Conservation (phyloP, 2,329 filamentous ascomycete genomes). For the Monilinia vaccinii-corymbosi region DNA sequence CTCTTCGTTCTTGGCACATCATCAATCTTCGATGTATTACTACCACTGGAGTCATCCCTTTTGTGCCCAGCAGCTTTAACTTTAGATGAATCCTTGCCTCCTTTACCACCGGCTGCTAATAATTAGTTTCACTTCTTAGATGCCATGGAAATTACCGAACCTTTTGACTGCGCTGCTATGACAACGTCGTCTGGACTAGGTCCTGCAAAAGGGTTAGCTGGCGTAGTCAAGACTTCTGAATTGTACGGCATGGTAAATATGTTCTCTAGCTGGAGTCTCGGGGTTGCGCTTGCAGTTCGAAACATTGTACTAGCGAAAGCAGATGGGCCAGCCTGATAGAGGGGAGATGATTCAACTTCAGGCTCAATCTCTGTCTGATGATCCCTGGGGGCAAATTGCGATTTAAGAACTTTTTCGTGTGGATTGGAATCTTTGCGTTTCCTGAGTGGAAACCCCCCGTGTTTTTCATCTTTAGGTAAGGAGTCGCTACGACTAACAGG, state of each 20-base stretch:
- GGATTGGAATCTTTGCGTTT: slow-evolving; percentile 29
- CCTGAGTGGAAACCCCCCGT: slow-evolving; percentile 24
- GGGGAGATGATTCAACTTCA: slow-evolving; percentile 8
- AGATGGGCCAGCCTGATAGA: slow-evolving; percentile 30
- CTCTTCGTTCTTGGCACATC: slow-evolving; percentile 51
- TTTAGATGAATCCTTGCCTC: slow-evolving; percentile 32
- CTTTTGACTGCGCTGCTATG: slow-evolving; percentile 78
- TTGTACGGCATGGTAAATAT: slow-evolving; percentile 34
- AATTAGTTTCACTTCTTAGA: slow-evolving; percentile 31
- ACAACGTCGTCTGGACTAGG: slow-evolving; percentile 91
- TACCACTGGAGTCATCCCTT: slow-evolving; percentile 37
- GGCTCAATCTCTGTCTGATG: neutral
- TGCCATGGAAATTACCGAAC: slow-evolving; percentile 44
- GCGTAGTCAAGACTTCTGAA: slow-evolving; percentile 31
- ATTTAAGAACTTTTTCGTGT: slow-evolving; percentile 23
- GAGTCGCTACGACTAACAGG: neutral
- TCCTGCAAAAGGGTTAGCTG: slow-evolving; percentile 60
- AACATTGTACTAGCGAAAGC: slow-evolving; percentile 37
- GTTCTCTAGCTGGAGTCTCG: slow-evolving; percentile 13
- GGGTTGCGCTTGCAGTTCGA: slow-evolving; percentile 24
- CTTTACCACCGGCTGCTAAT: slow-evolving; percentile 35
- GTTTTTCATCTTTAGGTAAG: slow-evolving; percentile 8
- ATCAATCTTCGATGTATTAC: slow-evolving; percentile 38
- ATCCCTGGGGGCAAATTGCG: slow-evolving; percentile 6
- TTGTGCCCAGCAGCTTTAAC: slow-evolving; percentile 34